Base-by-base conservation (phyloP, 2,329 filamentous ascomycete species). In the Allantophomopsis cytisporea region DNA sequence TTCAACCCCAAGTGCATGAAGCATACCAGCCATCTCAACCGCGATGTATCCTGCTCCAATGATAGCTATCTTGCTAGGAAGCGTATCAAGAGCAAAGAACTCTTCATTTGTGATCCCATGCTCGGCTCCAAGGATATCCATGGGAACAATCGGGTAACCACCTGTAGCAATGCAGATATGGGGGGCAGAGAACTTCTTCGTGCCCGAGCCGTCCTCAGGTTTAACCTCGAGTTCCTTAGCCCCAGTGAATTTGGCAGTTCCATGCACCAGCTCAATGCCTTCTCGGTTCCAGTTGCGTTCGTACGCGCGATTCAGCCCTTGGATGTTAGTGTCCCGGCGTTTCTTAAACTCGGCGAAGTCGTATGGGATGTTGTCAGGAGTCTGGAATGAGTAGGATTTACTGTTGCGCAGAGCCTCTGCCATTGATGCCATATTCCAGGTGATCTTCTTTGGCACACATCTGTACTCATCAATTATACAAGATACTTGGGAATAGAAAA, bases 401-500 rank as follows among this genome's bases (percentile, higher is more conserved):
- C 58, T 63, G 7, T 60, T 52, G 33, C 64, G 57, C 7, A 69
- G 50, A n/a, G 57, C 57, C 50, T 69, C 66, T 37, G 61, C 60
- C 43, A 70, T 59, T 20, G 63, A 62, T 5, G 65, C 63, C 42
- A 66, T 65, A 50, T 69, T 68, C 63, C 62, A 68, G 35, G 65
- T 68, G 57, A 68, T 66, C 45, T 68, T 69, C 53, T 69, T 69
- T 20, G 66, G 66, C 6, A 69, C 62, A 45, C 65, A 70, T 41
- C 68, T 68, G 40, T 18, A 6, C 18, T 7, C 28, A 20, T 39
- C 15, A 32, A 38, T n/a, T 36, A 36, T 7, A 16, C 13, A 18
- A 4, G n/a, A 36, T 10, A 7, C 23, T 28, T 28, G 23, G 10
- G 11, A 28, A 3, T 12, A 28, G 23, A 28, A 28, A 28, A 28